phyloP scores from a whole-genome alignment of 306 rosid genomes.

The Senna siamea region DNA sequence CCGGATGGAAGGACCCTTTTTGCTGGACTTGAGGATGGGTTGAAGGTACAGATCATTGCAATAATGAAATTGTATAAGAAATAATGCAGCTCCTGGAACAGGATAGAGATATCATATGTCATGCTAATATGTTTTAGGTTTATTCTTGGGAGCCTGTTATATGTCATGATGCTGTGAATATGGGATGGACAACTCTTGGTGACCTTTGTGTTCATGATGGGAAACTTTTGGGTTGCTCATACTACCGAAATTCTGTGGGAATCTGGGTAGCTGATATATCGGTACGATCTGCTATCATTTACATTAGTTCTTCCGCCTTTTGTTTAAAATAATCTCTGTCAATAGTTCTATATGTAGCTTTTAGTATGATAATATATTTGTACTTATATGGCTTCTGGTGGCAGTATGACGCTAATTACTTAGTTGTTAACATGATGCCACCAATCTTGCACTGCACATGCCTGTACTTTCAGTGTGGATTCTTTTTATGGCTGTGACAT shows the following conservation, averaged over 20 bases:
- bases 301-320: background rate
- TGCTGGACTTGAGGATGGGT: conserved; percentile 73
- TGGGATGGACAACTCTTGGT: conserved; percentile 80
- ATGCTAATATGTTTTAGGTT: conserved; percentile 48
- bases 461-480: background rate
- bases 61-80: background rate
- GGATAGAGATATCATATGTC: conserved; percentile 21
- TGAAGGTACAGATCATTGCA: conserved; percentile 58
- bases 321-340: background rate
- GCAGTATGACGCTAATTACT: conserved; percentile 17
- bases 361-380: conserved; percentile 7
- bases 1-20: conserved; percentile 81
- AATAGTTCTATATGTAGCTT: conserved; percentile 4
- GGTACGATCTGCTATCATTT: conserved; percentile 43
- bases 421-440: conserved; percentile 9
- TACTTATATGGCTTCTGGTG: background rate
- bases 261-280: conserved; percentile 76
- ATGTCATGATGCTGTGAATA: conserved; percentile 67
- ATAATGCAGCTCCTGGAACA: conserved; percentile 7
- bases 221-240: conserved; percentile 78
- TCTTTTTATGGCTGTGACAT: background rate
- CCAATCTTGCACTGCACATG: background rate
- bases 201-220: conserved; percentile 75
- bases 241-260: conserved; percentile 72
- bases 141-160: conserved; percentile 86